Evolutionary conservation across 441 rosid species (phyloP).

Genomic region (Pelargonium australe): DNA sequence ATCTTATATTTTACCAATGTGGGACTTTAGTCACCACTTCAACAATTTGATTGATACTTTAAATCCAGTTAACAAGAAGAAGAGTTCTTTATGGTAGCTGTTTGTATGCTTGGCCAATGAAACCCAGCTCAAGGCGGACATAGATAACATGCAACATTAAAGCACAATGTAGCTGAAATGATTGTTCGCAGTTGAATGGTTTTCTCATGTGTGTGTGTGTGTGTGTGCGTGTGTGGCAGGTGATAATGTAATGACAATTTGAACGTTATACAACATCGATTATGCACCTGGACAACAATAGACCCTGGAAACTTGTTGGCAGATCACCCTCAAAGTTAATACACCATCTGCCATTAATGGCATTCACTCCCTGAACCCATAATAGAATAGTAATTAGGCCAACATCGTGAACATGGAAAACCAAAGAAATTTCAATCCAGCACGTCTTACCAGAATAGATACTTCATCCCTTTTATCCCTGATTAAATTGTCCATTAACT

Average conservation of each 20-base stretch:
- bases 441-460: slow-evolving; percentile 46
- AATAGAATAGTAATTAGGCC: slow-evolving; percentile 14
- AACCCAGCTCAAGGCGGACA: background rate
- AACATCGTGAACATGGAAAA: slow-evolving; percentile 18
- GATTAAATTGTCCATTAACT: slow-evolving; percentile 59
- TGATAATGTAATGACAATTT: background rate
- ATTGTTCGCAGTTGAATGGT: background rate
- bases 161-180: slow-evolving; percentile 10
- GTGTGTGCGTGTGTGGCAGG: background rate
- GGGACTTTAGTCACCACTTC: too few species aligned
- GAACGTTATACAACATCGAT: slow-evolving; percentile 15
- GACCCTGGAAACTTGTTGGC: slow-evolving; percentile 49
- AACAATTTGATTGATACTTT: background rate
- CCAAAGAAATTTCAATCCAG: slow-evolving; percentile 4
- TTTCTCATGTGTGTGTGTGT: background rate
- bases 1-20: too few species aligned
- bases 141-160: background rate
- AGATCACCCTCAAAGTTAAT: slow-evolving; percentile 52
- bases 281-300: slow-evolving; percentile 67
- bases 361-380: slow-evolving; percentile 51
- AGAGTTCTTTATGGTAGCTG: background rate
- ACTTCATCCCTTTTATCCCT: slow-evolving; percentile 50
- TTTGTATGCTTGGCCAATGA: background rate
- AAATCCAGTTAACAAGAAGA: background rate
- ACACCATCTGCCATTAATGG: slow-evolving; percentile 77